These are phyloP conservation scores for Clavispora phyllophila DNA, from an alignment of 805 yeast genomes.

Conservation along the genomic window DNA sequence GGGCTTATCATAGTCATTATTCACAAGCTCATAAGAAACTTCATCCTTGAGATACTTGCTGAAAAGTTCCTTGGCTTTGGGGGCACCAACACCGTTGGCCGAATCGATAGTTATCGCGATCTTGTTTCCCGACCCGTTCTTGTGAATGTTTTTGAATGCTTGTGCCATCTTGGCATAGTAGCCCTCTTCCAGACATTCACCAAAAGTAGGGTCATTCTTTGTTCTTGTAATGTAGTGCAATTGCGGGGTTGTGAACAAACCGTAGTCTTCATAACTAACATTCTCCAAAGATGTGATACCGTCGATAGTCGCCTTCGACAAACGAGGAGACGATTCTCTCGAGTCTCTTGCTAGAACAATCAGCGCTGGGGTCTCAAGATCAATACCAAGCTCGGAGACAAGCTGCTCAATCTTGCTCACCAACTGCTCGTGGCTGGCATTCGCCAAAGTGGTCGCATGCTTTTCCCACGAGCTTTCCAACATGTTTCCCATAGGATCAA, in stretches of 20 bases:
- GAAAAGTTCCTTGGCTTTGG: slow-evolving; percentile 52
- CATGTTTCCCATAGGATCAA: slow-evolving; percentile 93
- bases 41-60: slow-evolving; percentile 33
- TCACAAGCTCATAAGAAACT: slow-evolving; percentile 44
- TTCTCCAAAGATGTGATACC: slow-evolving; percentile 50
- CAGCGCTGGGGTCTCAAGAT: slow-evolving; percentile 35
- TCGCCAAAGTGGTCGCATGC: slow-evolving; percentile 76
- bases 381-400: slow-evolving; percentile 40
- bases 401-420: slow-evolving; percentile 33
- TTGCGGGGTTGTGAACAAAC: slow-evolving; percentile 87
- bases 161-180: slow-evolving; percentile 60
- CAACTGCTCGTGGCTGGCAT: slow-evolving; percentile 48
- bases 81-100: slow-evolving; percentile 97
- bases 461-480: slow-evolving; percentile 79
- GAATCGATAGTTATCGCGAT: slow-evolving; percentile 69
- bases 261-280: slow-evolving; percentile 49
- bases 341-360: slow-evolving; percentile 83
- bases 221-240: slow-evolving; percentile 80
- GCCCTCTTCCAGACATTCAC: slow-evolving; percentile 58
- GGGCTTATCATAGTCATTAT: slow-evolving; percentile 52
- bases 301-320: slow-evolving; percentile 53
- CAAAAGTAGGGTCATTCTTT: slow-evolving; percentile 61
- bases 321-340: slow-evolving; percentile 71
- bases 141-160: slow-evolving; percentile 46
- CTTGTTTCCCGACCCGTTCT: slow-evolving; percentile 14